A percentile compares a stretch with the other conserved stretches of the same genome.
Evolutionary conservation across 352 stramenopile species (phyloP).

Genomic region (Discostella stelligera): DNA sequence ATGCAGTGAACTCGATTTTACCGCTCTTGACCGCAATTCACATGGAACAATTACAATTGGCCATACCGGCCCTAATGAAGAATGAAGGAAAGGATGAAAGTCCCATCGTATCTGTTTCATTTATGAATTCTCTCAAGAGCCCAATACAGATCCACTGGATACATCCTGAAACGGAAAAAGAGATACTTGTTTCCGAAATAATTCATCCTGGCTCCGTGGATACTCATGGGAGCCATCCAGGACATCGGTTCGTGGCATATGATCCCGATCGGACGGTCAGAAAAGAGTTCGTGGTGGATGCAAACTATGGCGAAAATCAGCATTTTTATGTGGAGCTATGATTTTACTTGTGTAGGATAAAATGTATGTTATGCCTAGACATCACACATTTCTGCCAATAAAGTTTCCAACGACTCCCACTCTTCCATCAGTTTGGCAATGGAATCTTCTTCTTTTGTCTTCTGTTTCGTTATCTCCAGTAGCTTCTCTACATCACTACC

Average conservation of each 20-base stretch:
- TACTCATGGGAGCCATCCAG: constrained; percentile 54
- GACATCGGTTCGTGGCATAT: constrained; percentile 70
- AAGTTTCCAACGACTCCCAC: constrained; percentile 79
- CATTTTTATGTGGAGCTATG: constrained; percentile 62
- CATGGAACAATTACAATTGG: constrained; percentile 51
- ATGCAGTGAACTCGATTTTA: constrained; percentile 47
- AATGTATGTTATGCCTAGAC: not conserved
- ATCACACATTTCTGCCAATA: constrained; percentile 55
- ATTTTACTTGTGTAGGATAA: constrained; percentile 2
- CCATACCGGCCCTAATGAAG: constrained; percentile 68
- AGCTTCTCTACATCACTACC: constrained; percentile 77
- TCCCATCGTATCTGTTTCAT: constrained; percentile 47
- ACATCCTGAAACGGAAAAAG: constrained; percentile 53
- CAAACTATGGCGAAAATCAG: constrained; percentile 51
- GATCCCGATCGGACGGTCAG: constrained; percentile 49
- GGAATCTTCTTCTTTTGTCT: constrained; percentile 61
- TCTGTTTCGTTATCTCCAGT: constrained; percentile 70
- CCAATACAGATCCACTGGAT: constrained; percentile 64
- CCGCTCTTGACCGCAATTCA: constrained; percentile 52
- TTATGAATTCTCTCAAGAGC: constrained; percentile 54
- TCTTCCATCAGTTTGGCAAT: constrained; percentile 77
- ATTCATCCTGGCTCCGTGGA: constrained; percentile 53
- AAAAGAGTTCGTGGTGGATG: constrained; percentile 48
- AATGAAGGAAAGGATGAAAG: constrained; percentile 75
- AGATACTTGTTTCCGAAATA: constrained; percentile 53